phyloP scores from a whole-genome alignment of 305 asterid genomes.

The Fraxinus greggii region DNA sequence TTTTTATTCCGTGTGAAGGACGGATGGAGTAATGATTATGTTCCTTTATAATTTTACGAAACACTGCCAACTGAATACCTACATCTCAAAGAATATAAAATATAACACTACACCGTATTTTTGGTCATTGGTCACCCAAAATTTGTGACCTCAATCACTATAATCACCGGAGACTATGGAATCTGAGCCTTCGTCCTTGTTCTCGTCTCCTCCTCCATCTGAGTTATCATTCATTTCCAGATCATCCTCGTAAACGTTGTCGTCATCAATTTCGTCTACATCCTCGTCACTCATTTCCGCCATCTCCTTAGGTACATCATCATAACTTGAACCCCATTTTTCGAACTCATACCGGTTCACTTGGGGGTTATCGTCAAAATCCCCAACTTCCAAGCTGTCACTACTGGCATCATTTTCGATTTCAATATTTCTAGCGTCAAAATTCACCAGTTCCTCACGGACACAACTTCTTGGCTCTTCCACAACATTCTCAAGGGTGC shows the following conservation, averaged over 20 bases:
- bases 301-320: constrained; percentile 38
- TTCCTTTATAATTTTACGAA: constrained; percentile 34
- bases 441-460: constrained; percentile 28
- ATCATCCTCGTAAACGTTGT: constrained; percentile 41
- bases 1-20: not conserved
- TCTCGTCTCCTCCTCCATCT: constrained; percentile 34
- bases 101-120: not conserved
- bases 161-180: constrained; percentile 65
- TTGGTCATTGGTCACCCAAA: constrained; percentile 12
- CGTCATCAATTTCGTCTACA: constrained; percentile 51
- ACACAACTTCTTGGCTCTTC: constrained; percentile 35
- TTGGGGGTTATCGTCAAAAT: constrained; percentile 55
- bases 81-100: constrained; percentile 35
- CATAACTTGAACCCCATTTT: constrained; percentile 47
- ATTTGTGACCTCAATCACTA: constrained; percentile 53
- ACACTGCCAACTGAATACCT: constrained; percentile 29
- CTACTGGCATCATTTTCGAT: constrained; percentile 47
- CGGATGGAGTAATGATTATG: not conserved
- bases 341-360: constrained; percentile 37
- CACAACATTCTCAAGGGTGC: constrained; percentile 23
- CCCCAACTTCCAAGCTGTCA: constrained; percentile 55
- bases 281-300: constrained; percentile 71
- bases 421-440: constrained; percentile 29
- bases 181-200: constrained; percentile 50
- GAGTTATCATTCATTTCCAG: constrained; percentile 39